Base-by-base conservation (phyloP, 2,329 filamentous ascomycete species). In the Verruconis gallopava region DNA sequence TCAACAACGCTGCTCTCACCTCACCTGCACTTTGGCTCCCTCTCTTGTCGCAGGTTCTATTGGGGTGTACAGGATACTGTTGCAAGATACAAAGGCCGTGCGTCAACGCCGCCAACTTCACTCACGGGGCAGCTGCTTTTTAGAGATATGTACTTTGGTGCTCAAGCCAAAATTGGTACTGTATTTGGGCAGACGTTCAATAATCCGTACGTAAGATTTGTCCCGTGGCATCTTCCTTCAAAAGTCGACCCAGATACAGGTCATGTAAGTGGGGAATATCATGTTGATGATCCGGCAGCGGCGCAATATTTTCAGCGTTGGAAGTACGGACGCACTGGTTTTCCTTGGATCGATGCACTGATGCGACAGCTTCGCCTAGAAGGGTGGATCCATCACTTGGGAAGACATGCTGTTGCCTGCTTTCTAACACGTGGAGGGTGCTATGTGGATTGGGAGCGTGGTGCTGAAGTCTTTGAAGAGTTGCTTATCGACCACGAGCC, bases 81-180 rank as follows among this genome's bases (percentile, higher is more conserved):
- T 2, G 61, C 71, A 3, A 62, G 64, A 9, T 75, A 74, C 50
- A 70, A 71, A 22, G 66, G 67, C 22, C 63, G 66, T 19, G 60
- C 63, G 2, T 68, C 68, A 0, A 50, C 61, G 2, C 75, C 79
- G 1, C 82, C 82, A 0, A 75, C 74, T n/a, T 81, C 75, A 46
- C 58, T 88, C 13, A 77, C 71, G 0, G 82, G 82, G 2, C 82
- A 88, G 50, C 60, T 88, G 1, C 64, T 85, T 9, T 88, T 88
- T 56, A 70, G 82, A 13, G 82, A 88, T 54, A 88, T 88, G 82
- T 88, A 86, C 58, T 86, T 88, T 50, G 81, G 73, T 12, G 81
- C 81, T 0, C 81, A 88, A 54, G 79, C 81, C 1, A 69, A 73
- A 0, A 62, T 85, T 1, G 81, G 81, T 0, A 65, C 71, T 21